These are phyloP conservation scores for Tremella mesenterica DNA, from an alignment of 768 basidiomycete genomes.

Conservation along the genomic window DNA sequence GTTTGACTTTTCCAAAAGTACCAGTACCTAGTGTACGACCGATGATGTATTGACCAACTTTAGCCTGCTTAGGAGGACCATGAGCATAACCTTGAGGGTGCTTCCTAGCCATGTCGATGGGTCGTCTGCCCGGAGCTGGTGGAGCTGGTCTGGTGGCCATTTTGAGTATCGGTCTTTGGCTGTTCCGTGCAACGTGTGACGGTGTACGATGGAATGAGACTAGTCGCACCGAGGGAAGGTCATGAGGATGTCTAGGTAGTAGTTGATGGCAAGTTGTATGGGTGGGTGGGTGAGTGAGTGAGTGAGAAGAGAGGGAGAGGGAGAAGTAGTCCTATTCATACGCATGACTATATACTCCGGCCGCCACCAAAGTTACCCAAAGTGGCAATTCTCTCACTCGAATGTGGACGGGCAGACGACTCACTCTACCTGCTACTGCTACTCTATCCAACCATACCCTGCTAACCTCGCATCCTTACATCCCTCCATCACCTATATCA, in stretches of 20 bases:
- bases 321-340: neutral
- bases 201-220: too few relatives aligned
- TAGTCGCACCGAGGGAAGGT: neutral
- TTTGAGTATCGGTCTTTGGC: too few relatives aligned
- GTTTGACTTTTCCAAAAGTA: constrained; percentile 98
- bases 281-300: too few relatives aligned
- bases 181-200: too few relatives aligned
- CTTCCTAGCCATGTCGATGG: constrained; percentile 1
- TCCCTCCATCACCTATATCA: too few relatives aligned
- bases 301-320: neutral
- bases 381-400: neutral
- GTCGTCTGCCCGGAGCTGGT: constrained; percentile 26
- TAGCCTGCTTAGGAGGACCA: constrained; percentile 47
- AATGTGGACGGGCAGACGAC: too few relatives aligned
- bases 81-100: constrained; percentile 3
- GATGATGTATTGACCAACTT: constrained; percentile 85
- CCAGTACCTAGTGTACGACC: constrained; percentile 85
- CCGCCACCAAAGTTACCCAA: neutral
- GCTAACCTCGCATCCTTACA: too few relatives aligned
- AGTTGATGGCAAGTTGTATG: neutral
- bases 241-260: neutral
- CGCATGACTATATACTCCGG: too few relatives aligned
- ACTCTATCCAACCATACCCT: too few relatives aligned
- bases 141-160: constrained; percentile 43
- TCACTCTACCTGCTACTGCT: too few relatives aligned